Evolutionary conservation across 441 rosid species (phyloP), one percentile per base, ranked within the genome.

Genomic region (Raphanus hybrid): DNA sequence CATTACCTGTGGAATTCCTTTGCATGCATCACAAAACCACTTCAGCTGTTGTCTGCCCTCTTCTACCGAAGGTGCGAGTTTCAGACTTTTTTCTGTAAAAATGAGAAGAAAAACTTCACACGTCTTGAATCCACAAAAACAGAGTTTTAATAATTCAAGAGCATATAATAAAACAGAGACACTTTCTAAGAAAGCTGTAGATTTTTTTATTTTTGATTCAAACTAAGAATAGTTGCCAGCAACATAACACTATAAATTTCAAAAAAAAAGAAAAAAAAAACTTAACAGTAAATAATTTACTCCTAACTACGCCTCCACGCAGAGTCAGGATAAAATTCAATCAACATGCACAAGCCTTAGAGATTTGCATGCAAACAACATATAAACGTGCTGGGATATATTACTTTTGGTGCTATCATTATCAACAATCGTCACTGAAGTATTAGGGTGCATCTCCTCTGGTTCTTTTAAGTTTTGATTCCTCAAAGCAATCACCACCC

Each of bases 1-100:
- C 15, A 18, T 72, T 85, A 90, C 98, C 97, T 81, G 95, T 39
- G 91, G 86, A 64, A 93, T 90, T 83, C 99, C 98, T 85, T 91
- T 93, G 90, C 98, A 93, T 43, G 98, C 95, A 83, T 95, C 87
- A 69, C 92, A 91, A 80, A 95, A 95, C 88, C 85, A 85, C 81
- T 86, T 85, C 39, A 95, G 87, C 80, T 93, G 97, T 83, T 86
- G 87, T 59, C 78, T 81, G 80, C 90, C 97, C 64, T 85, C 84
- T 86, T 88, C 98, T 68, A 73, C 83, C 54, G 84, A 89, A 14
- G 98, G 79, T 43, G 93, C 89, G 15, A 95, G 92, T 86, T 84
- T 91, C 18, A 85, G 73, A 14, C 85, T 94, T 39, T 85, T 86
- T 83, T 90, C 98, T 93, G 89, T 34, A 72, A 69, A 37, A 76